Evolutionary conservation across 495 filamentous ascomycete species (phyloP).

Genomic region (Lasiosphaeria ovina): DNA sequence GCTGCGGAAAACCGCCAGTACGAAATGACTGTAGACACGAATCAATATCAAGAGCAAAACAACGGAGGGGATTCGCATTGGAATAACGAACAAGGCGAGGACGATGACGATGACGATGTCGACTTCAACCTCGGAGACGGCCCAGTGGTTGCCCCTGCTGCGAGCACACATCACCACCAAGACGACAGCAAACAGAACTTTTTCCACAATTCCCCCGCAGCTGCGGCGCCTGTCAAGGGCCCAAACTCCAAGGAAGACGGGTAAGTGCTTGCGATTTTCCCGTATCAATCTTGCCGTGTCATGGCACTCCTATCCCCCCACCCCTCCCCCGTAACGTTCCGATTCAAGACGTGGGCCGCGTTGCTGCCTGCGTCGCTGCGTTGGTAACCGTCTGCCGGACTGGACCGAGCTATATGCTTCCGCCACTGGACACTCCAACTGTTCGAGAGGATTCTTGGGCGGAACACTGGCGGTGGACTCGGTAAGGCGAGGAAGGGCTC

Average conservation of each 20-base stretch:
- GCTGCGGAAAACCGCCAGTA: constrained; percentile 45
- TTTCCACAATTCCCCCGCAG: constrained; percentile 27
- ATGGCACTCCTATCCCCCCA: neutral
- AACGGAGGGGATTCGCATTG: constrained; percentile 49
- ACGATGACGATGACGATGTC: constrained; percentile 67
- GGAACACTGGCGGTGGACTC: constrained; percentile 11
- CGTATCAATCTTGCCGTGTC: constrained; percentile 14
- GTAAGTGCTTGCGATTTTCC: constrained; percentile 64
- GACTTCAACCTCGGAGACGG: constrained; percentile 55
- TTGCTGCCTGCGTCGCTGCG: neutral
- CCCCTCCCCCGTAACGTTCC: neutral
- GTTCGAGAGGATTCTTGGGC: constrained; percentile 6
- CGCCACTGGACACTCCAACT: neutral
- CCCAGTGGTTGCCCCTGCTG: constrained; percentile 18
- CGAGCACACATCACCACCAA: constrained; percentile 37
- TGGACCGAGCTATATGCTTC: constrained; percentile 4
- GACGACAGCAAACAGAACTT: constrained; percentile 21
- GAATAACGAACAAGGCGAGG: constrained; percentile 55
- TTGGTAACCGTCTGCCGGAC: neutral
- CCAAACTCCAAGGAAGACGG: constrained; percentile 94
- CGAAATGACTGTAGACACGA: constrained; percentile 46
- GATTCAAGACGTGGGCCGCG: too few relatives aligned
- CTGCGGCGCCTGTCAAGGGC: constrained; percentile 37
- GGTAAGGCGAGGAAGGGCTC: constrained; percentile 5
- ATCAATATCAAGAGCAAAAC: constrained; percentile 21